These are phyloP conservation scores for Avena eriantha DNA, from an alignment of 176 grass and related monocot genomes.

Conservation along the genomic window DNA sequence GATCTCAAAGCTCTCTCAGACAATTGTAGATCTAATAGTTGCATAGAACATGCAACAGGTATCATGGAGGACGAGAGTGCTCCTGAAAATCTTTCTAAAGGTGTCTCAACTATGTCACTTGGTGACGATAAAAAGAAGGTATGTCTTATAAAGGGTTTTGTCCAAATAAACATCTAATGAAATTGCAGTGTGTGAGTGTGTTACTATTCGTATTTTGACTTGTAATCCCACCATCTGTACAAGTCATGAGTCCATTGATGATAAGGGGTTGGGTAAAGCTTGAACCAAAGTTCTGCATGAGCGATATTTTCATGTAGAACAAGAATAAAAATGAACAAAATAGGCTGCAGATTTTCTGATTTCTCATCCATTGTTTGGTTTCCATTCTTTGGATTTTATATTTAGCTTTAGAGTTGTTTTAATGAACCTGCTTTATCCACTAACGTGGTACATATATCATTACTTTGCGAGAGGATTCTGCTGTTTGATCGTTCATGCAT, in stretches of 20 bases:
- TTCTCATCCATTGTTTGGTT: neutral
- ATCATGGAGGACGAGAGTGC: constrained; percentile 90
- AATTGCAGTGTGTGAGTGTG: neutral
- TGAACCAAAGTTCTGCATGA: neutral
- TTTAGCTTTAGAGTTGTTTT: constrained; percentile 10
- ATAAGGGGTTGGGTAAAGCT: neutral
- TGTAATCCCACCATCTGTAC: neutral
- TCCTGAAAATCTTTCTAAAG: constrained; percentile 88
- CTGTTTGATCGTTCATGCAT: constrained; percentile 12
- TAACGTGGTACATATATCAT: neutral
- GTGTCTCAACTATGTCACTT: constrained; percentile 81
- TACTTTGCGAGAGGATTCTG: constrained; percentile 12
- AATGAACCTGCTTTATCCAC: neutral
- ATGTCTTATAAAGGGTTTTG: neutral
- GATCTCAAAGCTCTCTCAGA: constrained; percentile 78
- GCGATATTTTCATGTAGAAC: neutral
- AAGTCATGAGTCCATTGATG: neutral
- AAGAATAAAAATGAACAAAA: neutral
- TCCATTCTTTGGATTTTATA: neutral
- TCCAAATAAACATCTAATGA: neutral
- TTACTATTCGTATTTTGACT: constrained; percentile 25
- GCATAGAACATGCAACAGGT: constrained; percentile 91
- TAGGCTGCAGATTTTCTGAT: neutral
- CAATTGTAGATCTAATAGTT: constrained; percentile 88
- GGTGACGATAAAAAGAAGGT: constrained; percentile 66